Evolutionary conservation across 805 yeast genomes (phyloP), one percentile per base, ranked within the genome.

Genomic region (Candida dajiaensis): DNA sequence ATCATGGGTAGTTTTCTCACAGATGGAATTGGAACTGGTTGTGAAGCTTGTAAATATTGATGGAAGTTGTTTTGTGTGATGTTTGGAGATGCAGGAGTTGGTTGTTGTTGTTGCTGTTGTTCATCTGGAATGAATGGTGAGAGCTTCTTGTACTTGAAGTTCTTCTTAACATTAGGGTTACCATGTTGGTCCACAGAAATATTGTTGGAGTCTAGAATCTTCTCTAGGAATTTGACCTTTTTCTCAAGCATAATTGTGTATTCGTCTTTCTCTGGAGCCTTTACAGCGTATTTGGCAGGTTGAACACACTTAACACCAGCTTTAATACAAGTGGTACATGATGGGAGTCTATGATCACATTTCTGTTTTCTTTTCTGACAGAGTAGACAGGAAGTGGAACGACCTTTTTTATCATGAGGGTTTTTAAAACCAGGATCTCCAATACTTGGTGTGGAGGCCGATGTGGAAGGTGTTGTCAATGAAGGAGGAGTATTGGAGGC

Each of bases 301-400:
- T 81, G 83, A 7, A 80, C 68, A 59, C 88, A 81, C 48, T 72
- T 66, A 7, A 74, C 79, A 28, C 78, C 80, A 1, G 86, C 82
- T 55, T 80, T 80, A 45, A 81, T 64, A 64, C 88, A 82, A 38
- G 81, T 79, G 5, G 85, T 77, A 55, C 88, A 81, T 42, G 78
- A 70, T 7, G 87, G 87, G 12, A 74, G 61, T 41, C 82, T 68
- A 46, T 80, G 85, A 53, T 82, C 86, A 64, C 88, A 81, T 56
- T 78, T 77, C 55, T 79, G 83, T 54, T 78, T 78, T 42, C 83
- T 62, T 58, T 75, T 74, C 52, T 78, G 80, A 48, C 84, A 79
- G 20, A 78, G 56, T 36, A 72, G 62, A 54, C 84, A 79, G 3
- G 82, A 74, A 6, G 81, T 73, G 11, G 81, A 77, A 44, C 83